Evolutionary conservation across 768 basidiomycete species (phyloP).

Genomic region (Leccinum obscurum): DNA sequence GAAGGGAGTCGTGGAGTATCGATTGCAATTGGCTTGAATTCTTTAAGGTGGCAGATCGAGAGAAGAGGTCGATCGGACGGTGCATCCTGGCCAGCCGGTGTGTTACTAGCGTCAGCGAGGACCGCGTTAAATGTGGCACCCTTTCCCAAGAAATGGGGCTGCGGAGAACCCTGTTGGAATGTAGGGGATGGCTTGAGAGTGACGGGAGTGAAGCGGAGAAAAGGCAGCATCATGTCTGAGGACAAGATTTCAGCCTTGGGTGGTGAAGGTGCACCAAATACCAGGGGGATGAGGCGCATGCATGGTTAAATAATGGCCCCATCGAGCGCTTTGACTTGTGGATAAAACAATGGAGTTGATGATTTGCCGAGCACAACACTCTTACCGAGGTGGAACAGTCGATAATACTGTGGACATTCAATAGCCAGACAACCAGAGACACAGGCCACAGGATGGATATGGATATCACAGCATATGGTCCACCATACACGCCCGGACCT

Average conservation of each 20-base stretch:
- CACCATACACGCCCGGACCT: not conserved
- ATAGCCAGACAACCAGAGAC: not conserved
- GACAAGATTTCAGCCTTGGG: not conserved
- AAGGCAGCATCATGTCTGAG: slow-evolving; percentile 13
- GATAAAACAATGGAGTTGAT: slow-evolving; percentile 19
- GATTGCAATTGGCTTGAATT: not conserved
- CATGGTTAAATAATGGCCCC: slow-evolving; percentile 18
- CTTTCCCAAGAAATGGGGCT: slow-evolving; percentile 4
- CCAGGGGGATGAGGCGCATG: not conserved
- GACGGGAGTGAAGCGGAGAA: slow-evolving; percentile 7
- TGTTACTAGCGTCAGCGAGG: slow-evolving; percentile 3
- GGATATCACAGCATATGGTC: not conserved
- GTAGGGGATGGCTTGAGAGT: slow-evolving; percentile 7
- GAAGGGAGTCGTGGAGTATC: not conserved
- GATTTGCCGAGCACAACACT: slow-evolving; percentile 1
- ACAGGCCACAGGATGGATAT: not conserved
- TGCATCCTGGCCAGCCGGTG: not conserved
- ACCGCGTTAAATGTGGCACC: slow-evolving; percentile 1
- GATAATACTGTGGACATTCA: slow-evolving; percentile 6
- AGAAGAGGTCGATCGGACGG: not conserved
- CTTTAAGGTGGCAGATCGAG: not conserved
- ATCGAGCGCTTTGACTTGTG: slow-evolving; percentile 4
- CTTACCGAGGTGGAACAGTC: slow-evolving; percentile 8
- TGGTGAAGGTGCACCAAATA: not conserved
- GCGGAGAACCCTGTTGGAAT: not conserved